phyloP scores from a whole-genome alignment of 2,329 filamentous ascomycete species.

The Penicillium polonicum region DNA sequence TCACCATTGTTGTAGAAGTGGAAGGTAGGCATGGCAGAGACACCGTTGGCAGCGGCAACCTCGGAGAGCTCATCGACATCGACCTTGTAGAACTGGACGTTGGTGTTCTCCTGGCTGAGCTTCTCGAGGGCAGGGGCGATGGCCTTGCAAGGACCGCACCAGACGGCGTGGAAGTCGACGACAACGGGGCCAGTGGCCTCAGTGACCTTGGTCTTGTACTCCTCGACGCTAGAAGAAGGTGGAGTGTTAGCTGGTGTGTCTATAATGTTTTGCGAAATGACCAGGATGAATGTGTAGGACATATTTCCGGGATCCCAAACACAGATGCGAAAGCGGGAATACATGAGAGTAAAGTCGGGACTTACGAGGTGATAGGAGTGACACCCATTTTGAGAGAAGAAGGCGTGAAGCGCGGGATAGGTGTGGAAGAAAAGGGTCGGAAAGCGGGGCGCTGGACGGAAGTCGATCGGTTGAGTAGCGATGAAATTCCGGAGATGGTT shows the following conservation, averaged over 20 bases:
- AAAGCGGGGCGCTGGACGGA: slow-evolving; percentile 6
- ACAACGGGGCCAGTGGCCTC: slow-evolving; percentile 61
- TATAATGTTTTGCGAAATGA: background rate
- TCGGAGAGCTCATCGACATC: slow-evolving; percentile 82
- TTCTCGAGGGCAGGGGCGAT: slow-evolving; percentile 74
- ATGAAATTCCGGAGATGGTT: slow-evolving; percentile 12
- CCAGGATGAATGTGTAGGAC: no score
- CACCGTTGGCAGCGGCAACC: slow-evolving; percentile 71
- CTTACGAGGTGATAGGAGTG: slow-evolving; percentile 29
- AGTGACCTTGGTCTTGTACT: slow-evolving; percentile 56
- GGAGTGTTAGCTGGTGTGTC: background rate
- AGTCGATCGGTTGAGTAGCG: slow-evolving; percentile 35
- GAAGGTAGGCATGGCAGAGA: slow-evolving; percentile 94
- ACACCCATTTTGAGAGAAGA: slow-evolving; percentile 29
- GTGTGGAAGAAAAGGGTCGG: slow-evolving; percentile 18
- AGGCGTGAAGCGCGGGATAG: slow-evolving; percentile 19
- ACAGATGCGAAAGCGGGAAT: background rate
- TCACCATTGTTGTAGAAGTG: slow-evolving; percentile 76
- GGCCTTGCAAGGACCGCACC: slow-evolving; percentile 94
- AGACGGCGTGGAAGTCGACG: slow-evolving; percentile 82
- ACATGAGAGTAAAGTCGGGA: background rate
- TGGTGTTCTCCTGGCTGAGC: slow-evolving; percentile 58
- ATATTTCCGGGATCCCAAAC: background rate
- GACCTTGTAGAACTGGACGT: slow-evolving; percentile 78
- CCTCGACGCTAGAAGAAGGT: slow-evolving; percentile 51